Percentiles rank a stretch among this genome's conserved stretches.
Conservation (phyloP, 2,329 filamentous ascomycete species). For the Fusarium sp. region DNA sequence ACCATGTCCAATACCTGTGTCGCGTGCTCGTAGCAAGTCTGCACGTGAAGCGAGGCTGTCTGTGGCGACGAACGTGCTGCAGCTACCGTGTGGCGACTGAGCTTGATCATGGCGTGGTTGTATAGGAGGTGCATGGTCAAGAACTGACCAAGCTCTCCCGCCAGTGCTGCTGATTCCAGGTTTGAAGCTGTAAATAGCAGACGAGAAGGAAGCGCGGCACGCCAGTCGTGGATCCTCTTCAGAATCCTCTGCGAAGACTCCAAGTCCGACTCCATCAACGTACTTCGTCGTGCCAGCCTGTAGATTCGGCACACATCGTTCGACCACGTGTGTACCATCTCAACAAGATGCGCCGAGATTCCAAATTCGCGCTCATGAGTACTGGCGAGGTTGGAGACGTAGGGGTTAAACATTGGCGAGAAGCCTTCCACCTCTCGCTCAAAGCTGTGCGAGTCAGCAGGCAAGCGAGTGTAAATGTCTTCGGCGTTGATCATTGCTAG, state of each 20-base stretch:
- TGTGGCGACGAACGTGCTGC: constrained; percentile 53
- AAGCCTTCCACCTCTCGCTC: constrained; percentile 69
- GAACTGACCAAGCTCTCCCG: constrained; percentile 67
- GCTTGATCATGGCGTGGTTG: constrained; percentile 71
- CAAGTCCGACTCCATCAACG: constrained; percentile 44
- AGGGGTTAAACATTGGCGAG: constrained; percentile 71
- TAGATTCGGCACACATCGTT: constrained; percentile 72
- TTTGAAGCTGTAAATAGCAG: constrained; percentile 68
- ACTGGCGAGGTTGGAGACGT: constrained; percentile 41
- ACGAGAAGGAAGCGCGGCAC: constrained; percentile 64
- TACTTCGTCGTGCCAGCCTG: constrained; percentile 48
- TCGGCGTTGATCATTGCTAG: constrained; percentile 70
- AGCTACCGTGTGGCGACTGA: constrained; percentile 70
- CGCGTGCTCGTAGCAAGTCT: constrained; percentile 64
- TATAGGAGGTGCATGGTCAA: constrained; percentile 76
- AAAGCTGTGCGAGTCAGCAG: constrained; percentile 70
- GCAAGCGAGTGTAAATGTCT: constrained; percentile 75
- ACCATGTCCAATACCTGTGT: constrained; percentile 63
- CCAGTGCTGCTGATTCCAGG: constrained; percentile 65
- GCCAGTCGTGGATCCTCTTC: constrained; percentile 69
- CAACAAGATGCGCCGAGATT: constrained; percentile 70
- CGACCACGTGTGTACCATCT: constrained; percentile 74
- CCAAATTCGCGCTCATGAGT: constrained; percentile 52
- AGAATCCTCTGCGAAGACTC: constrained; percentile 60
- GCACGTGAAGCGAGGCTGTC: constrained; percentile 58